Evolutionary conservation across 2,329 filamentous ascomycete species (phyloP).

Genomic region (Colletotrichum limetticola): DNA sequence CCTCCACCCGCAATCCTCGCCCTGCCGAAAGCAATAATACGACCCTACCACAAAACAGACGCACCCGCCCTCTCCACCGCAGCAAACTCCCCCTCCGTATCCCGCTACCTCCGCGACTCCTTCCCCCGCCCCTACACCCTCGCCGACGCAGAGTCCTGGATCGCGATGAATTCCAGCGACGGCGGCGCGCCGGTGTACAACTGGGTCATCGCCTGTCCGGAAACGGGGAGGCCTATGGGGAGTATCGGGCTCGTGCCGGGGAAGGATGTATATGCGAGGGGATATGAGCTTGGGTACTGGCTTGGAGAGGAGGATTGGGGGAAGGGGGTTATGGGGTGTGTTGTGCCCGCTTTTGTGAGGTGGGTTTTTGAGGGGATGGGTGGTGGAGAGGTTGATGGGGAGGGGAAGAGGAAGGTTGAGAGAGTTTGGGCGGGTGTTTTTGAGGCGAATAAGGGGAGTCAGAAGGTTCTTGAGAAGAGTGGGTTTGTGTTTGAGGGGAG

Average conservation of each 20-base stretch:
- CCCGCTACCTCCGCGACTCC: constrained; percentile 51
- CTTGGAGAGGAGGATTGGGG: constrained; percentile 55
- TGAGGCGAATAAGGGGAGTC: constrained; percentile 52
- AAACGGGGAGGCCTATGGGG: constrained; percentile 44
- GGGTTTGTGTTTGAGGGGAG: constrained; percentile 58
- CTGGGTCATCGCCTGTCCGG: constrained; percentile 22
- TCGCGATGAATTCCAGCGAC: constrained; percentile 38
- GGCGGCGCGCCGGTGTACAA: constrained; percentile 3
- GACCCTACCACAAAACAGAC: constrained; percentile 52
- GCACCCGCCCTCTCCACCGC: constrained; percentile 45
- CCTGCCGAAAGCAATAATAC: constrained; percentile 45
- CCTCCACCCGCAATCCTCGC: constrained; percentile 18
- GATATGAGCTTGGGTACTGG: constrained; percentile 63
- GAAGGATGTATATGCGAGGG: constrained; percentile 52
- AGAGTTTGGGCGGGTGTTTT: constrained; percentile 54
- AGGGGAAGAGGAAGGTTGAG: constrained; percentile 38
- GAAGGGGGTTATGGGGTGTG: constrained; percentile 55
- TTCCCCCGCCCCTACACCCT: constrained; percentile 60
- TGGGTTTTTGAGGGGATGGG: constrained; percentile 56
- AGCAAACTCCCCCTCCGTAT: constrained; percentile 52
- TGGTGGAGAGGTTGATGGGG: constrained; percentile 18
- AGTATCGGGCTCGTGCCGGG: constrained; percentile 51
- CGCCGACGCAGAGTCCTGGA: constrained; percentile 50
- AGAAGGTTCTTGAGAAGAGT: constrained; percentile 51
- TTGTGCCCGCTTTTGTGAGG: constrained; percentile 47